Conservation (phyloP, 2,329 filamentous ascomycete species). For the Colletotrichum truncatum region DNA sequence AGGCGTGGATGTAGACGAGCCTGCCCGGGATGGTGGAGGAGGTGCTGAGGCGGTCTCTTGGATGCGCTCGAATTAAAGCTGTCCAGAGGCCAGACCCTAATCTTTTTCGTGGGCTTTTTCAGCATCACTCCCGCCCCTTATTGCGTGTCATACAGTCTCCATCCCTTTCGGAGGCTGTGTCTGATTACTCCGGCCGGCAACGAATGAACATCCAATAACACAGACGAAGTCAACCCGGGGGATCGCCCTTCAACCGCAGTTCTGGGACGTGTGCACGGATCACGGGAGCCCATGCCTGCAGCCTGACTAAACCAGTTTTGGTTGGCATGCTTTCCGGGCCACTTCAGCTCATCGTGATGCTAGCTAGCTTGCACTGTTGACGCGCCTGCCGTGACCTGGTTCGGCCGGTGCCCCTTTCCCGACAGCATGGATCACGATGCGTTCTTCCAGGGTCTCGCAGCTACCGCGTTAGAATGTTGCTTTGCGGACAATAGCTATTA, state of each 20-base stretch:
- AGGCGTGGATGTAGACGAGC: neutral
- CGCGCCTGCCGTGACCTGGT: slow-evolving; percentile 2
- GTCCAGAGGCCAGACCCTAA: neutral
- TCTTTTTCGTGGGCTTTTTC: neutral
- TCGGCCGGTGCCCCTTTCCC: slow-evolving; percentile 16
- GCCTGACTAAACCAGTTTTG: slow-evolving; percentile 19
- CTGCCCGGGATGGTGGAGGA: neutral
- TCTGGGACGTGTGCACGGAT: slow-evolving; percentile 26
- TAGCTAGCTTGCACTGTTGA: neutral
- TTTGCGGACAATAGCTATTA: neutral
- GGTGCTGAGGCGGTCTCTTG: neutral
- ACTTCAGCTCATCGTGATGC: slow-evolving; percentile 9
- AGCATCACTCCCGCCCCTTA: neutral
- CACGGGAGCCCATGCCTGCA: slow-evolving; percentile 15
- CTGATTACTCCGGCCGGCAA: slow-evolving; percentile 5
- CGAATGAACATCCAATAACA: slow-evolving; percentile 6
- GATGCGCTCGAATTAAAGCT: neutral
- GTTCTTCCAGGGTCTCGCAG: neutral
- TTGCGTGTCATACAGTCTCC: neutral
- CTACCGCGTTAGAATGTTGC: neutral
- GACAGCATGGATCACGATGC: slow-evolving; percentile 19
- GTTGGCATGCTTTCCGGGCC: slow-evolving; percentile 16
- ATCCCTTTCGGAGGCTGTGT: neutral
- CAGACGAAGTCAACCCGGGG: slow-evolving; percentile 14
- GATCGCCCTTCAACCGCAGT: slow-evolving; percentile 31